phyloP scores from a whole-genome alignment of 345 rosid genomes.

The Garcia nutans region DNA sequence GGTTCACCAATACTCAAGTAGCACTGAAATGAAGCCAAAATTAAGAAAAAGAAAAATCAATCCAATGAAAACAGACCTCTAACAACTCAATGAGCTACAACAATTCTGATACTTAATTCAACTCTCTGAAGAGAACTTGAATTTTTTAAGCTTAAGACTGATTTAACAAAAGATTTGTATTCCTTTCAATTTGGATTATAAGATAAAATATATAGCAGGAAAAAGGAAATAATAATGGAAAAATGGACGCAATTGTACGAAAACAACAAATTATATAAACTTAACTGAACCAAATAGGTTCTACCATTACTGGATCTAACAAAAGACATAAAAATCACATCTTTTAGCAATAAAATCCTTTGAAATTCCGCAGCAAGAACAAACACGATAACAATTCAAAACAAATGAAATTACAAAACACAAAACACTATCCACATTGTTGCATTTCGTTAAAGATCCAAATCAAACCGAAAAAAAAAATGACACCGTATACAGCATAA shows the following conservation, averaged over 20 bases:
- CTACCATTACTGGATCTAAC: background rate
- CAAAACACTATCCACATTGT: conserved; percentile 6
- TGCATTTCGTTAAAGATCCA: conserved; percentile 7
- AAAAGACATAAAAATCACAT: background rate
- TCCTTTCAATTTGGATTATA: no score
- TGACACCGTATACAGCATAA: background rate
- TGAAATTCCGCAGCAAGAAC: background rate
- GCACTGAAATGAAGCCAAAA: no score
- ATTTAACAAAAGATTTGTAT: no score
- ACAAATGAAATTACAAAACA: background rate
- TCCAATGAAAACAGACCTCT: no score
- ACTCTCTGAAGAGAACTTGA: no score
- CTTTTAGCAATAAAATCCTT: background rate
- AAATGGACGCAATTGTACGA: no score
- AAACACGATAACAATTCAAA: background rate
- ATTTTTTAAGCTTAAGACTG: no score
- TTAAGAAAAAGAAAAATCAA: background rate
- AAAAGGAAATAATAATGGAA: no score
- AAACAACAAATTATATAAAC: background rate
- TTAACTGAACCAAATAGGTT: background rate
- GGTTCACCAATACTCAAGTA: no score
- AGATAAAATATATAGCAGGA: no score
- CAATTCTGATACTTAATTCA: no score
- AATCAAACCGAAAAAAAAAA: background rate
- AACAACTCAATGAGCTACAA: no score